phyloP scores from a whole-genome alignment of 306 rosid genomes.

The Biancaea sappan region DNA sequence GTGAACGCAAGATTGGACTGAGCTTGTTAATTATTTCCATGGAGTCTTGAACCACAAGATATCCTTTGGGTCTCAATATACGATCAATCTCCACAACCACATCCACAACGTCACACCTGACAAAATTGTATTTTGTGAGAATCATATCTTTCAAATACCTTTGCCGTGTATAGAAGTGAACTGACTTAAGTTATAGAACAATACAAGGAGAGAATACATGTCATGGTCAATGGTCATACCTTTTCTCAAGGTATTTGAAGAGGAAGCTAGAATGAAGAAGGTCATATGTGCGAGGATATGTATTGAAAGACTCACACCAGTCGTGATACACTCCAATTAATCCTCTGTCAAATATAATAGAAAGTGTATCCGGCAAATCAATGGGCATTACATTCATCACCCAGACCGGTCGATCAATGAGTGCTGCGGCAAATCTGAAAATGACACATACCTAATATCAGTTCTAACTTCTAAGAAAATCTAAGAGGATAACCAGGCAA shows the following conservation, averaged over 20 bases:
- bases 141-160: constrained; percentile 3
- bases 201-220: constrained; percentile 18
- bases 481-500: not conserved
- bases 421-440: constrained; percentile 89
- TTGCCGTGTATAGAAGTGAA: not conserved
- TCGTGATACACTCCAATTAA: constrained; percentile 89
- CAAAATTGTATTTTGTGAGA: constrained; percentile 27
- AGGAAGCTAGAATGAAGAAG: constrained; percentile 84
- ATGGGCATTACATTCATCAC: constrained; percentile 90
- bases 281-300: constrained; percentile 90
- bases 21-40: constrained; percentile 64
- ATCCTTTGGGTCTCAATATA: constrained; percentile 83
- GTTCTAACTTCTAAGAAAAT: constrained; percentile 28
- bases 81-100: constrained; percentile 83
- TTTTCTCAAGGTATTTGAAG: constrained; percentile 54
- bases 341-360: constrained; percentile 77
- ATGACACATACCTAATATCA: constrained; percentile 20
- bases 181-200: not conserved
- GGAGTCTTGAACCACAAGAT: constrained; percentile 68
- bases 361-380: constrained; percentile 67
- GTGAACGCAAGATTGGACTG: constrained; percentile 64
- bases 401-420: constrained; percentile 77
- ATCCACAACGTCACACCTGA: constrained; percentile 69
- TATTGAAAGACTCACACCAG: constrained; percentile 92
- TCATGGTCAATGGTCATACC: constrained; percentile 50